These are phyloP conservation scores for Sordariomycetes sp. DNA, from an alignment of 2,329 filamentous ascomycete genomes.

Conservation along the genomic window DNA sequence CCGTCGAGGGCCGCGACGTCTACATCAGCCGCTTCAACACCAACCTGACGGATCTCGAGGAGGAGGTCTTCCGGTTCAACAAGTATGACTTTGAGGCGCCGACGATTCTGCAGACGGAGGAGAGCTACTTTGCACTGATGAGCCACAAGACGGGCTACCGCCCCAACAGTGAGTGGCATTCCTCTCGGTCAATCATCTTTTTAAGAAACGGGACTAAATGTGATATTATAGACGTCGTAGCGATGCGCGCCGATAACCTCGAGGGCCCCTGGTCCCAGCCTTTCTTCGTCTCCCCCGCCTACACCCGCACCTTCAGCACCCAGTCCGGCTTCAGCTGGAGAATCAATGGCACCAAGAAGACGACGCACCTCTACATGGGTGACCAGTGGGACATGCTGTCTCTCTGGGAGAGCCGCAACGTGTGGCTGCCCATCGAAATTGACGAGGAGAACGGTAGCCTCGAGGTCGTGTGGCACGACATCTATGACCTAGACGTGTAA, in stretches of 20 bases:
- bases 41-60: slow-evolving; percentile 33
- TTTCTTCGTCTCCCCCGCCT: slow-evolving; percentile 31
- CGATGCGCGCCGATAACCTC: slow-evolving; percentile 34
- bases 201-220: too few relatives aligned
- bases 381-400: slow-evolving; percentile 38
- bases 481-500: slow-evolving; percentile 38
- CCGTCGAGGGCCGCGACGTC: slow-evolving; percentile 38
- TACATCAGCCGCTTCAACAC: slow-evolving; percentile 41
- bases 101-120: slow-evolving; percentile 45
- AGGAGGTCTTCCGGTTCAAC: slow-evolving; percentile 39
- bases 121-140: slow-evolving; percentile 47
- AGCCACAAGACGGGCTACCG: slow-evolving; percentile 50
- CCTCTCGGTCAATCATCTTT: too few relatives aligned
- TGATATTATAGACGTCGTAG: slow-evolving; percentile 39
- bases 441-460: slow-evolving; percentile 33
- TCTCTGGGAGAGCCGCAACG: slow-evolving; percentile 40
- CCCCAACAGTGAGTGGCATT: slow-evolving; percentile 40
- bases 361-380: slow-evolving; percentile 33
- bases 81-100: slow-evolving; percentile 49
- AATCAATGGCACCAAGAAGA: slow-evolving; percentile 32
- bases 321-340: slow-evolving; percentile 34
- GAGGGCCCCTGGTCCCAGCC: slow-evolving; percentile 38
- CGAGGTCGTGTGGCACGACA: slow-evolving; percentile 34
- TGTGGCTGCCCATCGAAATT: slow-evolving; percentile 40
- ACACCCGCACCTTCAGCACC: slow-evolving; percentile 36